Conservation (phyloP, 2,329 filamentous ascomycete genomes). For the Colletotrichum sp. region DNA sequence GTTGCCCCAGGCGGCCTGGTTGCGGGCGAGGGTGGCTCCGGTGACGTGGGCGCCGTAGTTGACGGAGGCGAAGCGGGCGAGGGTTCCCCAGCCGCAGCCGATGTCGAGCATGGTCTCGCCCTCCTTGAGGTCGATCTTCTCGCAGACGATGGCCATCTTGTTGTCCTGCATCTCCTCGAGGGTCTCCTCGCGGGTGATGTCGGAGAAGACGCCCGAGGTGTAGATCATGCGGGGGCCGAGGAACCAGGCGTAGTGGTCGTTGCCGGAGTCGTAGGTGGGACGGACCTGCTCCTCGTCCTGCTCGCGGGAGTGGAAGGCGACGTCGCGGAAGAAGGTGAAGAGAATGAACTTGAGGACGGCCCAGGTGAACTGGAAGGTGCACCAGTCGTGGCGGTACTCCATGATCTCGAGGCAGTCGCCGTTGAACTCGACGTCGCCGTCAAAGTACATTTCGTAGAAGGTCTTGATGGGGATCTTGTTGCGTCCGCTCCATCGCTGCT, state of each 20-base stretch:
- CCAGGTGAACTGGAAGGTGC: slow-evolving; percentile 89
- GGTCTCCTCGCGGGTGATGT: slow-evolving; percentile 84
- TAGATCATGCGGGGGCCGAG: slow-evolving; percentile 98
- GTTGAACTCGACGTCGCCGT: slow-evolving; percentile 93
- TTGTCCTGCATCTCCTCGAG: slow-evolving; percentile 98
- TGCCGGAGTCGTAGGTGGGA: slow-evolving; percentile 96
- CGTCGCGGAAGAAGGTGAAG: slow-evolving; percentile 80
- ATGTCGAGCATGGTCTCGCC: slow-evolving; percentile 91
- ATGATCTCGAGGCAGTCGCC: slow-evolving; percentile 87
- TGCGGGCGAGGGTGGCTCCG: slow-evolving; percentile 91
- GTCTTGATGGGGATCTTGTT: slow-evolving; percentile 90
- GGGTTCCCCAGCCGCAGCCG: slow-evolving; percentile 97
- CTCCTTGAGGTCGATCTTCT: slow-evolving; percentile 87
- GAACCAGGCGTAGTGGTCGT: slow-evolving; percentile 99
- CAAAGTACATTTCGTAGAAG: slow-evolving; percentile 98
- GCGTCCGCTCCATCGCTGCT: slow-evolving; percentile 74
- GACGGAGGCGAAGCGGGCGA: slow-evolving; percentile 89
- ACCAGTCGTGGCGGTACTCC: slow-evolving; percentile 97
- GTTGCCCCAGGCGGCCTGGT: slow-evolving; percentile 98
- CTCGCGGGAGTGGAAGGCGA: slow-evolving; percentile 89
- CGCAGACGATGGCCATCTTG: slow-evolving; percentile 93
- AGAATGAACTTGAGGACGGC: slow-evolving; percentile 88
- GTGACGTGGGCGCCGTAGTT: slow-evolving; percentile 88
- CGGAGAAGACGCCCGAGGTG: slow-evolving; percentile 92
- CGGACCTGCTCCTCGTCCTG: slow-evolving; percentile 98